Evolutionary conservation across 2,329 filamentous ascomycete species (phyloP).

Genomic region (Pezicula neosporulosa): DNA sequence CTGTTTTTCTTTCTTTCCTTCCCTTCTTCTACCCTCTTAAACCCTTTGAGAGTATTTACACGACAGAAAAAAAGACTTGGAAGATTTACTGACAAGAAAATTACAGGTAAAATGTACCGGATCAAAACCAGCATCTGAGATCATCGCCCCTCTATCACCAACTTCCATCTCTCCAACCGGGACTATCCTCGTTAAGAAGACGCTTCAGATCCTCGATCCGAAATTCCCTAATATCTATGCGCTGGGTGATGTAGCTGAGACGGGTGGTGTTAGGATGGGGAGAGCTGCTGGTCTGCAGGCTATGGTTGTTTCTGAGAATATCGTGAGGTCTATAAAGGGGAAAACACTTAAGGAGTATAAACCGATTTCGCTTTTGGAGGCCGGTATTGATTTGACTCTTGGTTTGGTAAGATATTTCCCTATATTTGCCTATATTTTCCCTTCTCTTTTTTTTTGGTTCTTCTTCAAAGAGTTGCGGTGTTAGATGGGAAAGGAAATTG

Average conservation of each 20-base stretch:
- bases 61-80: too few species aligned
- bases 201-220: slow-evolving; percentile 37
- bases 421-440: background rate
- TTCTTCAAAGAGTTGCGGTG: too few species aligned
- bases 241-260: slow-evolving; percentile 47
- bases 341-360: slow-evolving; percentile 23
- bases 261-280: slow-evolving; percentile 37
- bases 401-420: slow-evolving; percentile 20
- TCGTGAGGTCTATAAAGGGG: slow-evolving; percentile 36
- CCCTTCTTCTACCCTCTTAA: too few species aligned
- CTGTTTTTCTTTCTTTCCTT: background rate
- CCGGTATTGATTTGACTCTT: slow-evolving; percentile 35
- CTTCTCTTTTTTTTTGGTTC: background rate
- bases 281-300: slow-evolving; percentile 42
- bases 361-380: slow-evolving; percentile 28
- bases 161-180: slow-evolving; percentile 27
- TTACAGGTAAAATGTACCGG: slow-evolving; percentile 44
- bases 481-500: too few species aligned
- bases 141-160: slow-evolving; percentile 31
- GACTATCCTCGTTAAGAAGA: slow-evolving; percentile 36
- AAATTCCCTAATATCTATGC: slow-evolving; percentile 41
- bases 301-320: slow-evolving; percentile 40
- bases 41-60: background rate
- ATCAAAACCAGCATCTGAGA: slow-evolving; percentile 38
- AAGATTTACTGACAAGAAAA: slow-evolving; percentile 1